These are phyloP conservation scores for Salix arbutifolia DNA, from an alignment of 345 rosid species.

Conservation along the genomic window DNA sequence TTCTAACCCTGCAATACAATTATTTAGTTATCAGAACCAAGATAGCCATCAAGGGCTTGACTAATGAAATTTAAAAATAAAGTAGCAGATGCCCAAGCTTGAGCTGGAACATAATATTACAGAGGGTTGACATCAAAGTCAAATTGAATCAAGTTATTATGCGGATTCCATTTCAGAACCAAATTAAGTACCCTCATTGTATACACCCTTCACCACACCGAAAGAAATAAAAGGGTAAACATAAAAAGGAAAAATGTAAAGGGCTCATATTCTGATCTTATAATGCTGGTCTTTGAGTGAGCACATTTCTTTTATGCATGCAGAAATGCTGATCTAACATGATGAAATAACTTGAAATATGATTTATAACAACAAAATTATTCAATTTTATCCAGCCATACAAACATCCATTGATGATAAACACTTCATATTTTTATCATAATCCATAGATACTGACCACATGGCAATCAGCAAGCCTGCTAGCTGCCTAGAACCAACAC, in stretches of 20 bases:
- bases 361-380: background rate
- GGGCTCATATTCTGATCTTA: background rate
- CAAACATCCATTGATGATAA: background rate
- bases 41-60: background rate
- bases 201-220: background rate
- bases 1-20: slow-evolving; percentile 65
- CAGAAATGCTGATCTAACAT: background rate
- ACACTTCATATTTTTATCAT: background rate
- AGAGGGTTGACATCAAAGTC: background rate
- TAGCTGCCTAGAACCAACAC: slow-evolving; percentile 91
- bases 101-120: background rate
- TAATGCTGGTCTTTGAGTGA: background rate
- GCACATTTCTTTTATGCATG: background rate
- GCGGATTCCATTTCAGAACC: background rate
- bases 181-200: background rate
- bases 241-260: background rate
- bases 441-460: slow-evolving; percentile 19
- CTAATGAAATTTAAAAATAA: background rate
- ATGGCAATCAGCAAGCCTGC: slow-evolving; percentile 76
- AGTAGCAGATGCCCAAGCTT: background rate
- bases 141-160: background rate
- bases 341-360: background rate
- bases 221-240: background rate
- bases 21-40: slow-evolving; percentile 8
- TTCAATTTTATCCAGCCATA: background rate